Conservation (phyloP, 768 basidiomycete genomes). For the Pisolithus tinctorius region DNA sequence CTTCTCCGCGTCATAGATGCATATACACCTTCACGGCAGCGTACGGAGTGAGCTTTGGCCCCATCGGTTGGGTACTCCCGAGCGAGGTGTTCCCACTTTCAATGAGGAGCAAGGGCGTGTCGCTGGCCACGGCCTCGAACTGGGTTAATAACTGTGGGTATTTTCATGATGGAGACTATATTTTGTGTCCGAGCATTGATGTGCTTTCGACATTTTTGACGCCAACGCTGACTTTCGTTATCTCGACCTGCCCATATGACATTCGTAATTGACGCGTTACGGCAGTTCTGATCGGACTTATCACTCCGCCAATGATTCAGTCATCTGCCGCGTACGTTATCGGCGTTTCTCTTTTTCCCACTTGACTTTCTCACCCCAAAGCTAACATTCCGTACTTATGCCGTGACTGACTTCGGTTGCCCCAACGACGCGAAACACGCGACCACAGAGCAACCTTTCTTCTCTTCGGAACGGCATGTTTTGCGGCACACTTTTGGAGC, state of each 20-base stretch:
- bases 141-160: constrained; percentile 75
- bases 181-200: background rate
- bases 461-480: constrained; percentile 58
- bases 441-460: constrained; percentile 58
- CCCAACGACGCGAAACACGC: no score
- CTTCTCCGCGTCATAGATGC: constrained; percentile 30
- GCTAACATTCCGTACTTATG: background rate
- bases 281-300: constrained; percentile 66
- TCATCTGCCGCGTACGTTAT: constrained; percentile 47
- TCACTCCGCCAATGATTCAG: constrained; percentile 63
- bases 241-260: background rate
- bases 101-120: constrained; percentile 75
- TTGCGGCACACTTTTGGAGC: constrained; percentile 64
- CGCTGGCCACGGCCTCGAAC: constrained; percentile 78
- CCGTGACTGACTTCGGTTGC: background rate
- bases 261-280: background rate
- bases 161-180: background rate
- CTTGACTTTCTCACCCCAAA: background rate
- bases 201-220: background rate
- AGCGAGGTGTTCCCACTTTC: constrained; percentile 79
- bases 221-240: background rate
- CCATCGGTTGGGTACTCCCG: constrained; percentile 79
- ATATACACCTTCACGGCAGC: constrained; percentile 73
- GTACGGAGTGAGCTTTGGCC: constrained; percentile 73
- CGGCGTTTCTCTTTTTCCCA: background rate